Conservation (phyloP, 2,329 filamentous ascomycete species). For the Malbranchea zuffiana region DNA sequence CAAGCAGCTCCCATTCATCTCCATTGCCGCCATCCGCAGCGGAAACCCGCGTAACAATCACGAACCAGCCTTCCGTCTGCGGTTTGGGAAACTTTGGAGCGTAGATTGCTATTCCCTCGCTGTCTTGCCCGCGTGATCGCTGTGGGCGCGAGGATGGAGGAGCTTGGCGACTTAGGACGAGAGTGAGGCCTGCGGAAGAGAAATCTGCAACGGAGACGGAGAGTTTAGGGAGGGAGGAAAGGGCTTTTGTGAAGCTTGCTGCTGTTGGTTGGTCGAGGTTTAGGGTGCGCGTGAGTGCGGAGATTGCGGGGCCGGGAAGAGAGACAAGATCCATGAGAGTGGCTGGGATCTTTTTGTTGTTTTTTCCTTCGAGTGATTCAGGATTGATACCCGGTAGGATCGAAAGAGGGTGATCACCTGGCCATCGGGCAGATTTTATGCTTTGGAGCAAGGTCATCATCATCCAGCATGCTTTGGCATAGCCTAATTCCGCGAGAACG, state of each 20-base stretch:
- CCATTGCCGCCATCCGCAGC: slow-evolving; percentile 31
- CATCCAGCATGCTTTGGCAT: slow-evolving; percentile 61
- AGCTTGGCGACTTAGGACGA: slow-evolving; percentile 16
- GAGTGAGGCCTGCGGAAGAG: slow-evolving; percentile 50
- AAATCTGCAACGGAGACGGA: slow-evolving; percentile 50
- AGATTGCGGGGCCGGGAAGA: slow-evolving; percentile 20
- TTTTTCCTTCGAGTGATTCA: slow-evolving; percentile 13
- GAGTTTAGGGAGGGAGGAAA: slow-evolving; percentile 58
- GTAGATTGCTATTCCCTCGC: slow-evolving; percentile 52
- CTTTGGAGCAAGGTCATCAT: slow-evolving; percentile 83
- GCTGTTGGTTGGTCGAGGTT: slow-evolving; percentile 19
- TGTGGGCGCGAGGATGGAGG: neutral
- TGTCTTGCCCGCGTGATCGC: slow-evolving; percentile 47
- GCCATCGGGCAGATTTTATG: slow-evolving; percentile 89
- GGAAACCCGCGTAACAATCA: slow-evolving; percentile 50
- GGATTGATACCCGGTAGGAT: slow-evolving; percentile 62
- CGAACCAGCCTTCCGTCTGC: slow-evolving; percentile 89
- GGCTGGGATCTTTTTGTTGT: slow-evolving; percentile 18
- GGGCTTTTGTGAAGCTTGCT: slow-evolving; percentile 44
- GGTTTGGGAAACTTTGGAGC: slow-evolving; percentile 87
- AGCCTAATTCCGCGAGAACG: slow-evolving; percentile 79
- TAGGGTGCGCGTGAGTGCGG: slow-evolving; percentile 22
- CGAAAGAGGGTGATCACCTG: slow-evolving; percentile 63
- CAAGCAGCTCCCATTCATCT: slow-evolving; percentile 63
- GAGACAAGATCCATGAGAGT: slow-evolving; percentile 25